These are phyloP conservation scores for Candida manassasensis DNA, from an alignment of 805 yeast genomes.

Conservation along the genomic window DNA sequence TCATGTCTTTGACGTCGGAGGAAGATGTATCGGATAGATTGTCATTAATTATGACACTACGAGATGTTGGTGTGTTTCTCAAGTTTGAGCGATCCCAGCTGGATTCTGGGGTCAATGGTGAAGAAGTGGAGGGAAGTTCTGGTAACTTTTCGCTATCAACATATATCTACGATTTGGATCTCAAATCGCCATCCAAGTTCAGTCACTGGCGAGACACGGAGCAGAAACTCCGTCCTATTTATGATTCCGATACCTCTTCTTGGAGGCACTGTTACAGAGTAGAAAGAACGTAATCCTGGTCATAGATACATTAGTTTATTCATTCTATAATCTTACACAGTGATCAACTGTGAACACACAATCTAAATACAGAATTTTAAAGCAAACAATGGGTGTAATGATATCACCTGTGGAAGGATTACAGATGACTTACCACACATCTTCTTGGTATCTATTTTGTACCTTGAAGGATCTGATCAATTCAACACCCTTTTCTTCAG, in stretches of 20 bases:
- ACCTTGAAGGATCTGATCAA: constrained; percentile 74
- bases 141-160: constrained; percentile 30
- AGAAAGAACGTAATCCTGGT: background rate
- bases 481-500: constrained; percentile 67
- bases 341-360: background rate
- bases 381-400: no score
- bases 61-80: constrained; percentile 54
- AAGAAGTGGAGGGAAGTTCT: constrained; percentile 20
- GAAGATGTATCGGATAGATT: constrained; percentile 40
- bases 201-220: constrained; percentile 45
- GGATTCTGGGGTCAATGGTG: constrained; percentile 26
- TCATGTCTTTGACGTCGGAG: constrained; percentile 23
- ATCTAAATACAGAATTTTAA: background rate
- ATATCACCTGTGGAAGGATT: no score
- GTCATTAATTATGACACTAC: constrained; percentile 45
- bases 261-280: constrained; percentile 27
- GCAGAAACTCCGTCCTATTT: constrained; percentile 25
- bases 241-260: constrained; percentile 25
- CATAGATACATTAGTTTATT: background rate
- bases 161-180: constrained; percentile 45
- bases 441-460: constrained; percentile 91
- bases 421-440: constrained; percentile 70
- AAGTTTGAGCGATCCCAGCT: constrained; percentile 28
- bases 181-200: constrained; percentile 41
- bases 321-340: background rate